These are phyloP conservation scores for Knufia fluminis DNA, from an alignment of 2,329 filamentous ascomycete genomes.

Conservation along the genomic window DNA sequence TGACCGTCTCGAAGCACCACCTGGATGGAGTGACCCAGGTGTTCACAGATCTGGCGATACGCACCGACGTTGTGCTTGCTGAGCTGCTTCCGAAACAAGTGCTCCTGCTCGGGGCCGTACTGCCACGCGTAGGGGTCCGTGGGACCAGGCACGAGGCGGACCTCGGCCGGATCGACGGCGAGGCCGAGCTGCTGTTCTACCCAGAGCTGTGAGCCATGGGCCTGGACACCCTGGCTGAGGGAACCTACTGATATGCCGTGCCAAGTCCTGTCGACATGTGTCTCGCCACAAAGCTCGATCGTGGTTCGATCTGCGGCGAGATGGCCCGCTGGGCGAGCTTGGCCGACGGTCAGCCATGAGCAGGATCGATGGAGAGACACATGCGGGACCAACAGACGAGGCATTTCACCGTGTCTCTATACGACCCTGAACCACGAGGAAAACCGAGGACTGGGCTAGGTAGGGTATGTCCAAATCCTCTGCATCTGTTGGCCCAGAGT, in stretches of 20 bases:
- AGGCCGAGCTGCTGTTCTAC: not conserved
- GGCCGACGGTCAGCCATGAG: not conserved
- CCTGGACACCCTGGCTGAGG: not conserved
- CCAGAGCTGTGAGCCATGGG: not conserved
- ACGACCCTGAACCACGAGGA: not conserved
- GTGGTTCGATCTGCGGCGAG: constrained; percentile 1
- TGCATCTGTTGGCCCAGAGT: not conserved
- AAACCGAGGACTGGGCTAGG: not conserved
- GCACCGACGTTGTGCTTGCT: constrained; percentile 2
- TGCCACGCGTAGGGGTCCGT: constrained; percentile 2
- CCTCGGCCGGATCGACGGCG: not conserved
- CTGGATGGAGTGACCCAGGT: not conserved
- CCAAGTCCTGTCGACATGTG: not conserved
- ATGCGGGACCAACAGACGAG: not conserved
- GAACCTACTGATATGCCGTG: not conserved
- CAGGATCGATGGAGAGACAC: not conserved
- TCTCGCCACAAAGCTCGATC: constrained; percentile 2
- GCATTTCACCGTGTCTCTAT: too few species aligned
- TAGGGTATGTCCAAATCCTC: not conserved
- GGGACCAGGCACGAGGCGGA: not conserved
- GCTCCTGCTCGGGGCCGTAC: not conserved
- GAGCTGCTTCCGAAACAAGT: constrained; percentile 1
- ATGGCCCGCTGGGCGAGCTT: not conserved
- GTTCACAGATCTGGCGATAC: constrained; percentile 1
- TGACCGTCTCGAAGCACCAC: not conserved